These are phyloP conservation scores for Tylopilus sp. DNA, from an alignment of 768 basidiomycete species.

Conservation along the genomic window DNA sequence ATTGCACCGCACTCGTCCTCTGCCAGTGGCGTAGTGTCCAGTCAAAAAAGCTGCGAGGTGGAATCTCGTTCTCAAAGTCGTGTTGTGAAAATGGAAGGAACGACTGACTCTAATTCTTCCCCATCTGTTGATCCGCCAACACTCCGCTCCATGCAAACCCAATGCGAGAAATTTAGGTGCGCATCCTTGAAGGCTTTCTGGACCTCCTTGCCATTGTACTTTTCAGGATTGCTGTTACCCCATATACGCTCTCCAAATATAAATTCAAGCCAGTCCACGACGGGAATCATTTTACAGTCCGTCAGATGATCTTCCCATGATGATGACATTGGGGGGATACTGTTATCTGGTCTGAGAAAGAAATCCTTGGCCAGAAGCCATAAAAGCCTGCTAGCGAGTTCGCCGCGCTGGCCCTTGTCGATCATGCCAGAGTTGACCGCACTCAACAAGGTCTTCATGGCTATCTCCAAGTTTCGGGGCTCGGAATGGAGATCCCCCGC, in stretches of 20 bases:
- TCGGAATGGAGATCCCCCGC: background rate
- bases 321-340: background rate
- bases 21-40: slow-evolving; percentile 11
- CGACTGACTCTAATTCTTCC: background rate
- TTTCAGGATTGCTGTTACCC: background rate
- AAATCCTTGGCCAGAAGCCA: slow-evolving; percentile 7
- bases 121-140: background rate
- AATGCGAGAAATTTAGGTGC: slow-evolving; percentile 13
- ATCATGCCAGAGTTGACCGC: slow-evolving; percentile 7
- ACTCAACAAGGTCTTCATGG: background rate
- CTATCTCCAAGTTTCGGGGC: background rate
- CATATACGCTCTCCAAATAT: slow-evolving; percentile 1
- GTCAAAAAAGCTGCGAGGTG: background rate
- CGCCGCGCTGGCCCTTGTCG: slow-evolving; percentile 2
- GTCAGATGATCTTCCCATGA: slow-evolving; percentile 3
- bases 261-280: slow-evolving; percentile 12
- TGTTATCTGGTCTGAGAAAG: background rate
- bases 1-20: slow-evolving; percentile 6
- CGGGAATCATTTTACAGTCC: slow-evolving; percentile 12
- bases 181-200: slow-evolving; percentile 5
- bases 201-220: too few relatives aligned
- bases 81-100: background rate
- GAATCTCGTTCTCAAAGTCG: background rate
- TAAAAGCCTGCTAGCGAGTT: slow-evolving; percentile 1
- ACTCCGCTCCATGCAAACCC: slow-evolving; percentile 10